Conservation (phyloP, 352 stramenopile species). For the Aphanomyces euteiches region DNA sequence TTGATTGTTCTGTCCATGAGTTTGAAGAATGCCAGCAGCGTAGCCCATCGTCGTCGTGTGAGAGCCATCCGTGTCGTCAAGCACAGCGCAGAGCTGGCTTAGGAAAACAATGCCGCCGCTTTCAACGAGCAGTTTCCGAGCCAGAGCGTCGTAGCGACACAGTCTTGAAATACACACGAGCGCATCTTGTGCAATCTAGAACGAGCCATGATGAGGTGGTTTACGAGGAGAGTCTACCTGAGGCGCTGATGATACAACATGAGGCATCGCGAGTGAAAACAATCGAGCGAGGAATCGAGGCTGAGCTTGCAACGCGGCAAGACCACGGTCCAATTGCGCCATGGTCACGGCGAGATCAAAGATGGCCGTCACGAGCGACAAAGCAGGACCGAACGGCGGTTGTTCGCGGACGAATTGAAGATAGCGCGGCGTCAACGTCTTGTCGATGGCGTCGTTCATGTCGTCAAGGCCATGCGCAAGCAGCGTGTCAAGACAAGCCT, state of each 20-base stretch:
- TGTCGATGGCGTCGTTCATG: conserved; percentile 55
- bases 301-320: conserved; percentile 48
- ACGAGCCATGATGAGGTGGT: too few relatives aligned
- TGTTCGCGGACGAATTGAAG: conserved; percentile 56
- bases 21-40: conserved; percentile 42
- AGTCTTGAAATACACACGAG: conserved; percentile 58
- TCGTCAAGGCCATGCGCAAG: conserved; percentile 48
- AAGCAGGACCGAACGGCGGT: conserved; percentile 34
- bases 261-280: conserved; percentile 44
- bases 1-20: background rate
- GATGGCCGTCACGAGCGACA: conserved; percentile 33
- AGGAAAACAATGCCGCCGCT: conserved; percentile 62
- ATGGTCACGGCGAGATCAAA: conserved; percentile 62
- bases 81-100: conserved; percentile 47
- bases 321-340: conserved; percentile 38
- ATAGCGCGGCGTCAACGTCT: conserved; percentile 66
- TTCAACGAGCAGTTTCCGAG: conserved; percentile 47
- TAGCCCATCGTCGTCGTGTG: conserved; percentile 23
- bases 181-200: conserved; percentile 40
- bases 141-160: conserved; percentile 57
- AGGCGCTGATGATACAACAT: conserved; percentile 39
- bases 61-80: background rate
- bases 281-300: conserved; percentile 55
- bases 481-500: conserved; percentile 53
- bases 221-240: conserved; percentile 33